These are phyloP conservation scores for Guillardia theta DNA, from an alignment of 78 protist genomes.

Conservation along the genomic window DNA sequence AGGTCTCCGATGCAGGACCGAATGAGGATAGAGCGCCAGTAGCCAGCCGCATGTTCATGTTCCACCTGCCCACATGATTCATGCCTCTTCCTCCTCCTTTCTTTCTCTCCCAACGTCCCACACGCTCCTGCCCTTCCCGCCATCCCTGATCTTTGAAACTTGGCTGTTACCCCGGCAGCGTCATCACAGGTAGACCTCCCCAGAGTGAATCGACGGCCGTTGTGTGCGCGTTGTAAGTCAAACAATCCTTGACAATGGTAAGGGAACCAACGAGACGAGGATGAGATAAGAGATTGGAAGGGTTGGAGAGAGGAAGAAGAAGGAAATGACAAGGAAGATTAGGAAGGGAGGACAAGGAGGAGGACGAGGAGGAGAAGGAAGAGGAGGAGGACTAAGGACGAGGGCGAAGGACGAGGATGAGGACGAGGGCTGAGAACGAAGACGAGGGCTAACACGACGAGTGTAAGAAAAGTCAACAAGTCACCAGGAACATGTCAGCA, in stretches of 20 bases:
- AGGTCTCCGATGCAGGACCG: neutral
- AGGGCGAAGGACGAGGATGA: neutral
- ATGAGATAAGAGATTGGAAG: no score
- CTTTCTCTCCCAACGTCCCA: neutral
- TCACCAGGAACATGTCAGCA: neutral
- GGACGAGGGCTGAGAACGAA: neutral
- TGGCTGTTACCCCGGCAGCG: neutral
- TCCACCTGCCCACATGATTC: neutral
- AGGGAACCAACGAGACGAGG: no score
- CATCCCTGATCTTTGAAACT: neutral
- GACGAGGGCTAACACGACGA: neutral
- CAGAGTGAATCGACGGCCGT: neutral
- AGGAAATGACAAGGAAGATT: no score
- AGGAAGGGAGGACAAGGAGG: no score
- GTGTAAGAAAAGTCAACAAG: neutral
- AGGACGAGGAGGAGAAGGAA: no score
- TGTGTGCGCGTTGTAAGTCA: constrained; percentile 6
- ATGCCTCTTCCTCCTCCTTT: neutral
- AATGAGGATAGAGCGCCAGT: neutral
- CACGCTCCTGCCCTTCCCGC: neutral
- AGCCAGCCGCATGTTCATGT: constrained; percentile 20
- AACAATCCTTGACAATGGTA: neutral
- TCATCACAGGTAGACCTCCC: constrained; percentile 1
- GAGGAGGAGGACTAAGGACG: no score
- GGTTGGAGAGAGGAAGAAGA: no score